Evolutionary conservation across 257 asterid genomes (phyloP).

Genomic region (Mentha longifolia): DNA sequence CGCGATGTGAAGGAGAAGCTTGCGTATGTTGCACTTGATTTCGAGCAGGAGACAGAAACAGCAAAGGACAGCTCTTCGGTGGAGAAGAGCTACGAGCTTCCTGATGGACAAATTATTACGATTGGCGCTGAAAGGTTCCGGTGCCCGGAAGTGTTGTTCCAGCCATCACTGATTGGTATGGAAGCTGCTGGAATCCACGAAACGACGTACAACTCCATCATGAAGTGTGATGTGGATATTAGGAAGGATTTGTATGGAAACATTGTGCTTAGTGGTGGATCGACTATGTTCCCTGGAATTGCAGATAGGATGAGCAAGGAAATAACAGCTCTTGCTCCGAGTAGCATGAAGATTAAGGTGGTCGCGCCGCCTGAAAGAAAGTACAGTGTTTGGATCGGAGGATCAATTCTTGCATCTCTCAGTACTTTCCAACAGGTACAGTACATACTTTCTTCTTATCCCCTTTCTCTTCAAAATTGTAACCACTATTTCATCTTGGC

Average conservation of each 20-base stretch:
- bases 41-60: constrained; percentile 45
- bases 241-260: constrained; percentile 77
- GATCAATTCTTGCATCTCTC: constrained; percentile 68
- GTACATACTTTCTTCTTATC: background rate
- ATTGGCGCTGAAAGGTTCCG: constrained; percentile 52
- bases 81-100: constrained; percentile 48
- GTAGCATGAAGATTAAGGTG: constrained; percentile 71
- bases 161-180: constrained; percentile 47
- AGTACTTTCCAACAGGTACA: constrained; percentile 80
- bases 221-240: constrained; percentile 56
- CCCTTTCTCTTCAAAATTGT: background rate
- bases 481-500: background rate
- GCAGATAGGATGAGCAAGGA: constrained; percentile 78
- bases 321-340: constrained; percentile 65
- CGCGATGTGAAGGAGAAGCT: constrained; percentile 51
- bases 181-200: constrained; percentile 52
- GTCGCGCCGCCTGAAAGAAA: constrained; percentile 75
- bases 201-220: constrained; percentile 62
- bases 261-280: constrained; percentile 72
- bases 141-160: constrained; percentile 49
- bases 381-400: constrained; percentile 83
- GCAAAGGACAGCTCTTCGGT: constrained; percentile 44
- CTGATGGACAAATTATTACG: constrained; percentile 46
- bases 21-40: constrained; percentile 50
- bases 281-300: constrained; percentile 76